Evolutionary conservation across 1,284 basidiomycete genomes (phyloP), one percentile per base, ranked within the genome.

Genomic region (Neonothopanus nambi): DNA sequence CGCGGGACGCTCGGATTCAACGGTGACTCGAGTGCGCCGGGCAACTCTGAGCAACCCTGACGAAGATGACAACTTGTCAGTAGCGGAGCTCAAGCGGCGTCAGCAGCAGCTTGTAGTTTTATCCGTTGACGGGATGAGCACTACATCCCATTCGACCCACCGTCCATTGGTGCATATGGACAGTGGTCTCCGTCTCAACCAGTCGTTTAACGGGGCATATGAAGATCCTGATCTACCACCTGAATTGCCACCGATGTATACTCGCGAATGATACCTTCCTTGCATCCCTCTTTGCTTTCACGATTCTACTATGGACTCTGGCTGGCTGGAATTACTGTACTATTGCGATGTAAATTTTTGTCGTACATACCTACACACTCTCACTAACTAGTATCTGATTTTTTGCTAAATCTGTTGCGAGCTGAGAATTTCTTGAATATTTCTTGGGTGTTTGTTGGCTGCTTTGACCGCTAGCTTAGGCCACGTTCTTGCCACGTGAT

Each of bases 81-180:
- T 43, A 8, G 45, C 48, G n/a, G 44, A 55, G 13, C 18, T 42
- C 36, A 55, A 56, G 17, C 38, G 45, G 23, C 49, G 45, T 3
- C 49, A 51, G 30, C 28, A 28, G 4, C 26, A 52, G 9, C 24
- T 51, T 11, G 37, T 47, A 12, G 24, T 47, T 21, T 24, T 51
- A 20, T 43, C 45, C 15, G 38, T 41, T 11, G 38, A 48, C 13
- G 52, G 45, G 13, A 42, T 43, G 52, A 30, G 26, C n/a, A 18
- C 46, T 9, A 13, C 26, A 35, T 28, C 26, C 11, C 26, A 28
- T 5, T 28, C 26, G 26, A 28, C 24, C 8, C 30, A 24, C 23
- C n/a, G 17, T 13, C 50, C 54, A 5, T n/a, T 51, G 33, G 40
- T 52, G 23, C 54, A 56, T 44, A 52, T 38, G 6, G 54, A 56